Conservation (phyloP, 257 asterid species). For the Gentiana straminea region DNA sequence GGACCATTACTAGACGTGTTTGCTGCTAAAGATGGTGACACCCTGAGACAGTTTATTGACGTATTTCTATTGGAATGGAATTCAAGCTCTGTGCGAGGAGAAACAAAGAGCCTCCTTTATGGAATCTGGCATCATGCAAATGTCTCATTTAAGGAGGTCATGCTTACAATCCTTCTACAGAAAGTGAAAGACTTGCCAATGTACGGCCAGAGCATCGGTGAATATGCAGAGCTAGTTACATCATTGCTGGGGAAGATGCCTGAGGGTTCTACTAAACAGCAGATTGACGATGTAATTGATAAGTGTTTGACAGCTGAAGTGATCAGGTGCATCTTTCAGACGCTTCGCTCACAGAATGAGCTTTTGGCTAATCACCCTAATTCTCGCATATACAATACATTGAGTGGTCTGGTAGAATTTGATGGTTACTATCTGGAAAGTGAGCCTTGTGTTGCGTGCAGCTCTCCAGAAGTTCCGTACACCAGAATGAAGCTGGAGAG, state of each 20-base stretch:
- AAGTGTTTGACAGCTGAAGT: constrained; percentile 84
- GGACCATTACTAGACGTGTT: constrained; percentile 72
- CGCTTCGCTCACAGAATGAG: constrained; percentile 92
- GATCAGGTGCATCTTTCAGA: constrained; percentile 69
- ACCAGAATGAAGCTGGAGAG: constrained; percentile 98
- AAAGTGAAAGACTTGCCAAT: constrained; percentile 73
- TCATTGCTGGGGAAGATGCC: constrained; percentile 71
- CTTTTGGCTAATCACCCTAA: constrained; percentile 99
- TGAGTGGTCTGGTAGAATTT: constrained; percentile 97
- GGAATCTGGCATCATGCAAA: constrained; percentile 97
- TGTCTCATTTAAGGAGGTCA: constrained; percentile 58
- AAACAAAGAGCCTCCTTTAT: constrained; percentile 75
- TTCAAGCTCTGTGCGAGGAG: constrained; percentile 84
- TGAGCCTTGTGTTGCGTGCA: constrained; percentile 99
- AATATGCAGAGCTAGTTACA: constrained; percentile 81
- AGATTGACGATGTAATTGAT: constrained; percentile 63
- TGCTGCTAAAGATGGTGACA: constrained; percentile 61
- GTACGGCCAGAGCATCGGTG: constrained; percentile 86
- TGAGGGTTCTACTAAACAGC: constrained; percentile 52
- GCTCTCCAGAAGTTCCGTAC: constrained; percentile 98
- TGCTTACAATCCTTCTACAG: constrained; percentile 67
- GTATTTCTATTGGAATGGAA: constrained; percentile 90
- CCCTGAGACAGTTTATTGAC: constrained; percentile 73
- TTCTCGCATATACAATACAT: constrained; percentile 92
- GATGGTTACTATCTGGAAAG: constrained; percentile 99